Percentiles rank a stretch among this genome's conserved stretches.
These are phyloP conservation scores for Biscutella laevigata DNA, from an alignment of 441 rosid species.

Conservation along the genomic window DNA sequence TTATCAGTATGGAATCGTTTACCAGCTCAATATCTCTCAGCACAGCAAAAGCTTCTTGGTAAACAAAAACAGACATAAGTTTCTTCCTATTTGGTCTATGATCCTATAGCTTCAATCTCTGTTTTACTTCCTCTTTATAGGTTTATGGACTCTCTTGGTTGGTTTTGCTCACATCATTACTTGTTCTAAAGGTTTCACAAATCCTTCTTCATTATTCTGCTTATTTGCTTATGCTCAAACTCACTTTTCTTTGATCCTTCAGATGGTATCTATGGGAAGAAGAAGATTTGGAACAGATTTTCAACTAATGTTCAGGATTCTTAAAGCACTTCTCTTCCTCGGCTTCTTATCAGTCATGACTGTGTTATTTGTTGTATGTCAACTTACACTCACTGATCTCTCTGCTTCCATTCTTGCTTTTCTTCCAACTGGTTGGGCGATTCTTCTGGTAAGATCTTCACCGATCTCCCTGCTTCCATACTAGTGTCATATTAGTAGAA, in stretches of 20 bases:
- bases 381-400: slow-evolving; percentile 62
- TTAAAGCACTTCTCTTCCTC: slow-evolving; percentile 89
- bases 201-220: not conserved
- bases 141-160: slow-evolving; percentile 89
- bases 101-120: not conserved
- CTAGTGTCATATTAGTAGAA: not conserved
- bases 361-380: slow-evolving; percentile 54
- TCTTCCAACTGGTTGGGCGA: slow-evolving; percentile 90
- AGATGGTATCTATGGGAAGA: slow-evolving; percentile 92
- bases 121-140: slow-evolving; percentile 31
- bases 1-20: slow-evolving; percentile 90
- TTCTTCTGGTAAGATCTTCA: slow-evolving; percentile 61
- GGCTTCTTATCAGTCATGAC: slow-evolving; percentile 87
- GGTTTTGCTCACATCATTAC: slow-evolving; percentile 51
- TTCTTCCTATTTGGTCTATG: no score
- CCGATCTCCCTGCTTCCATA: not conserved
- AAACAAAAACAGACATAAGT: no score
- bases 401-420: slow-evolving; percentile 77
- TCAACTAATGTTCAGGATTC: slow-evolving; percentile 89
- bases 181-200: slow-evolving; percentile 66
- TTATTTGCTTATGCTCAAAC: not conserved
- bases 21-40: slow-evolving; percentile 86
- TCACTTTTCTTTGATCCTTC: not conserved
- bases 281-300: slow-evolving; percentile 67
- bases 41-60: slow-evolving; percentile 60